Conservation (phyloP, 768 basidiomycete species). For the Inosperma sp. region DNA sequence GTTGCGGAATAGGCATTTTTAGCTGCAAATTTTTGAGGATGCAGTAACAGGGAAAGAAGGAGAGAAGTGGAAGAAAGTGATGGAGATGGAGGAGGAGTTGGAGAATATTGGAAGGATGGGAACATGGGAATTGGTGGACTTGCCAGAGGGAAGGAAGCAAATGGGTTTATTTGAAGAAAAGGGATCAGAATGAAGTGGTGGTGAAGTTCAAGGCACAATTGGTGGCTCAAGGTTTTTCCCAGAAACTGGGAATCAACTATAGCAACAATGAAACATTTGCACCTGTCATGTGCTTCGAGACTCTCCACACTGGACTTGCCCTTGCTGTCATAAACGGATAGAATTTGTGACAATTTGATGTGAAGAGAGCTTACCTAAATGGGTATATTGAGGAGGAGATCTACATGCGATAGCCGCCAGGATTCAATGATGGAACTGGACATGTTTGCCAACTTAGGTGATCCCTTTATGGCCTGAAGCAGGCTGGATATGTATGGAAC, state of each 20-base stretch:
- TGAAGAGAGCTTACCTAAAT: constrained; percentile 35
- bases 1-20: not conserved
- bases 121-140: constrained; percentile 26
- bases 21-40: not conserved
- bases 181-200: constrained; percentile 29
- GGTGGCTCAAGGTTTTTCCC: constrained; percentile 33
- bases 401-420: constrained; percentile 36
- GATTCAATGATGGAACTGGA: constrained; percentile 26
- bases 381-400: constrained; percentile 29
- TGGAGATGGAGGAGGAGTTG: constrained; percentile 23
- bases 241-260: constrained; percentile 37
- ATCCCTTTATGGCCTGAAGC: constrained; percentile 38
- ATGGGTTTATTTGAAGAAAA: constrained; percentile 36
- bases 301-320: constrained; percentile 29
- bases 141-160: constrained; percentile 23
- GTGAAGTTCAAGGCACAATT: constrained; percentile 30
- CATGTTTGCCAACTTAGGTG: constrained; percentile 21
- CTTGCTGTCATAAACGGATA: constrained; percentile 31
- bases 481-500: constrained; percentile 28
- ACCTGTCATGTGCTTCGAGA: constrained; percentile 29
- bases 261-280: constrained; percentile 24
- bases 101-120: constrained; percentile 25
- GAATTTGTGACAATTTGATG: constrained; percentile 38
- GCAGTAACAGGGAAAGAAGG: constrained; percentile 3
- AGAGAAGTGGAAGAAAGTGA: constrained; percentile 19